Conservation (phyloP, 164 flowering plant species). For the Cinnamomum micranthum region DNA sequence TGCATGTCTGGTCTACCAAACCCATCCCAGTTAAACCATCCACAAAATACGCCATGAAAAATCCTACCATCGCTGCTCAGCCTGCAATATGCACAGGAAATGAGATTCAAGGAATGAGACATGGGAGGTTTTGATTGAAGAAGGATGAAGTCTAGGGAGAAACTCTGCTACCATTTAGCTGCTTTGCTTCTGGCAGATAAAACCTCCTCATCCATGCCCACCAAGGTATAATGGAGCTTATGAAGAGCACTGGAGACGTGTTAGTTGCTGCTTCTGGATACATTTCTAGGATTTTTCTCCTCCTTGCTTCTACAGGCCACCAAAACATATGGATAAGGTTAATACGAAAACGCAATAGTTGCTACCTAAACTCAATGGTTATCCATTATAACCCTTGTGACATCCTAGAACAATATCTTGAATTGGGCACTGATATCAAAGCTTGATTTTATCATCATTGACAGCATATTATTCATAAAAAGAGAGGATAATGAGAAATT, state of each 20-base stretch:
- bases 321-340: background rate
- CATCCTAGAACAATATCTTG: no score
- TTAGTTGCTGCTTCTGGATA: conserved; percentile 52
- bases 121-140: no score
- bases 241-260: conserved; percentile 48
- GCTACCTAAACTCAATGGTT: no score
- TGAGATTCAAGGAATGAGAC: background rate
- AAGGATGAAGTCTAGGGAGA: background rate
- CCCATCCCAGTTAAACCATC: conserved; percentile 57
- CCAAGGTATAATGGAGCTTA: conserved; percentile 65
- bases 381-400: no score
- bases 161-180: conserved; percentile 41
- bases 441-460: no score
- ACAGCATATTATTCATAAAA: no score
- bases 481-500: no score
- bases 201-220: conserved; percentile 63
- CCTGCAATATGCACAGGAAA: conserved; percentile 27
- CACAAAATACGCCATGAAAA: conserved; percentile 51
- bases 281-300: conserved; percentile 54
- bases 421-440: no score
- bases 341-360: no score
- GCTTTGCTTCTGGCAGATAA: conserved; percentile 61
- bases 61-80: conserved; percentile 68
- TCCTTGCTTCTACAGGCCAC: conserved; percentile 45
- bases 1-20: conserved; percentile 56